A percentile compares a stretch with the other conserved stretches of the same genome.
These are phyloP conservation scores for Lentithecium fluviatile DNA, from an alignment of 495 filamentous ascomycete species.

Conservation along the genomic window DNA sequence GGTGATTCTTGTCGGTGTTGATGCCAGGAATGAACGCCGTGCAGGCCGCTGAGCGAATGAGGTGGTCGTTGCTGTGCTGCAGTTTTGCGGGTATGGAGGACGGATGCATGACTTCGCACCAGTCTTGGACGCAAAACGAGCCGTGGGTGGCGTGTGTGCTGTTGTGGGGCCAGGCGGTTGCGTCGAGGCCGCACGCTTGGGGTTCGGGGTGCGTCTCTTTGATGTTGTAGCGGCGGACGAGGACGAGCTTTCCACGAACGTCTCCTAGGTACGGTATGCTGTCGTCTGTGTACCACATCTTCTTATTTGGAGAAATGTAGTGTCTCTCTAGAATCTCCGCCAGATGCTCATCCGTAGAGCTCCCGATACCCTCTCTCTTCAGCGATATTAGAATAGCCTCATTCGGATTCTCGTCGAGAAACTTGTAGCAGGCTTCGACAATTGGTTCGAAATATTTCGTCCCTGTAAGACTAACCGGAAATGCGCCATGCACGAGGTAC, in stretches of 20 bases:
- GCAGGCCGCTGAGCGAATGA: constrained; percentile 64
- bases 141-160: constrained; percentile 72
- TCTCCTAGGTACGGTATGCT: constrained; percentile 80
- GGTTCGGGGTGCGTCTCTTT: constrained; percentile 51
- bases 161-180: constrained; percentile 83
- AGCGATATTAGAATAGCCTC: constrained; percentile 84
- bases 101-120: constrained; percentile 80
- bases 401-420: constrained; percentile 72
- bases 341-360: constrained; percentile 76
- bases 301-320: constrained; percentile 59
- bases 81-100: constrained; percentile 81
- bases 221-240: constrained; percentile 77
- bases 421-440: constrained; percentile 65
- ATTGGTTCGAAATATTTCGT: constrained; percentile 73
- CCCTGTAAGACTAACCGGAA: constrained; percentile 70
- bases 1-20: constrained; percentile 48
- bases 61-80: constrained; percentile 65
- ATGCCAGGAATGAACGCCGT: constrained; percentile 42
- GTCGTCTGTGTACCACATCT: constrained; percentile 75
- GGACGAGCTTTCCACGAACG: constrained; percentile 76
- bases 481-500: constrained; percentile 72
- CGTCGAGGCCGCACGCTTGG: constrained; percentile 73
- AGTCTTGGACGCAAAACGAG: constrained; percentile 86
- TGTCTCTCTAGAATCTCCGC: constrained; percentile 66
- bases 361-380: constrained; percentile 86